Conservation (phyloP, 768 basidiomycete species). For the Termitomyces sp. region DNA sequence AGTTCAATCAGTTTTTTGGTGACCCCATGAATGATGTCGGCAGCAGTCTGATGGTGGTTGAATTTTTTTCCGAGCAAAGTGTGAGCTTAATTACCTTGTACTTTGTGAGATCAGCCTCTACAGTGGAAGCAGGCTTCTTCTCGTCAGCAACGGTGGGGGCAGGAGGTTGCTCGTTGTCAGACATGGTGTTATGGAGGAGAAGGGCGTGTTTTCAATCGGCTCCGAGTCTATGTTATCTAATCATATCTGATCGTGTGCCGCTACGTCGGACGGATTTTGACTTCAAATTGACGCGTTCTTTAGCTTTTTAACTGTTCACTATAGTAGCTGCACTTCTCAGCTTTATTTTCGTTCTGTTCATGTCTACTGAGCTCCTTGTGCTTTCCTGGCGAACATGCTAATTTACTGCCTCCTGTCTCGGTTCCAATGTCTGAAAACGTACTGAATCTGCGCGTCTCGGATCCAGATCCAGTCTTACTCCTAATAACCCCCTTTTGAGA, state of each 20-base stretch:
- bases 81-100: conserved; percentile 58
- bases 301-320: neutral
- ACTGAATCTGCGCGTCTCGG: neutral
- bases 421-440: conserved; percentile 1
- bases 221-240: conserved; percentile 15
- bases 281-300: too few relatives aligned
- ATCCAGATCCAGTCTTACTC: neutral
- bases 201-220: conserved; percentile 1
- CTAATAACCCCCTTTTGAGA: conserved; percentile 3
- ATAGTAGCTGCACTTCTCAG: neutral
- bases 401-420: neutral
- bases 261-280: too few relatives aligned
- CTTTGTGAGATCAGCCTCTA: conserved; percentile 77
- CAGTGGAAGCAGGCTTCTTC: conserved; percentile 50
- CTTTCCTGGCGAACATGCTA: neutral
- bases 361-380: too few relatives aligned
- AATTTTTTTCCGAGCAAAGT: conserved; percentile 10
- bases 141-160: conserved; percentile 31
- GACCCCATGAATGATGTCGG: conserved; percentile 82
- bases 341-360: neutral
- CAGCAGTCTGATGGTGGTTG: conserved; percentile 58
- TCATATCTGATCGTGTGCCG: conserved; percentile 13
- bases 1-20: conserved; percentile 80
- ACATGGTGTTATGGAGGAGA: conserved; percentile 41
- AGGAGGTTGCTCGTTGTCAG: conserved; percentile 50